These are phyloP conservation scores for Aegilops sharonensis DNA, from an alignment of 176 grass and related monocot genomes.

Conservation along the genomic window DNA sequence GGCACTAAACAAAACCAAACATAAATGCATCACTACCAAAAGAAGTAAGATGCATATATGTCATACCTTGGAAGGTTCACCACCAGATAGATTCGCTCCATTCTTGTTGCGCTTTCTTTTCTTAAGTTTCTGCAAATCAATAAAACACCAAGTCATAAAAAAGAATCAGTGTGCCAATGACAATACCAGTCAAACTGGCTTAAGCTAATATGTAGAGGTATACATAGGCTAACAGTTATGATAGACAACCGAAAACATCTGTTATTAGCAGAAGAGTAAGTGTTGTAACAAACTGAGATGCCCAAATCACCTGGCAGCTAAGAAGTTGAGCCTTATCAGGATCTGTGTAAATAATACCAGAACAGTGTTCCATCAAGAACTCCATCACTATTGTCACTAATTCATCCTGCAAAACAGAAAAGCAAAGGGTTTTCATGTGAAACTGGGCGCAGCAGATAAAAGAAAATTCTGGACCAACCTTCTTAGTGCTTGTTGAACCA, in stretches of 20 bases:
- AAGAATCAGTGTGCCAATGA: constrained; percentile 1
- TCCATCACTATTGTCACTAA: constrained; percentile 41
- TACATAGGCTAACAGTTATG: constrained; percentile 9
- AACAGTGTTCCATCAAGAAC: constrained; percentile 32
- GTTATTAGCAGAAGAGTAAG: constrained; percentile 2
- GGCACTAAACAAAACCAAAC: constrained; percentile 12
- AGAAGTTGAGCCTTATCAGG: constrained; percentile 36
- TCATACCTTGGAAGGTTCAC: constrained; percentile 40
- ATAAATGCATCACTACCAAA: constrained; percentile 9
- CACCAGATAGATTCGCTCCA: constrained; percentile 22
- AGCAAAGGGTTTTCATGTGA: background rate
- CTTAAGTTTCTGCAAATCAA: constrained; percentile 30
- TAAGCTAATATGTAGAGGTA: background rate
- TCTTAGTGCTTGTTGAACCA: constrained; percentile 41
- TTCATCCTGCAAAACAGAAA: constrained; percentile 34
- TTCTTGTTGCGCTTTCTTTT: constrained; percentile 41
- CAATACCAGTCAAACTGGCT: background rate
- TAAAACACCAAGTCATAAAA: background rate
- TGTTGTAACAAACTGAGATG: background rate
- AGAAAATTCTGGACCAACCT: constrained; percentile 34
- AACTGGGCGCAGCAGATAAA: constrained; percentile 14
- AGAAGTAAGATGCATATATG: background rate
- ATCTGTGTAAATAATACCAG: constrained; percentile 17
- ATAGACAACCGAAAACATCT: background rate
- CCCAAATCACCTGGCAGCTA: constrained; percentile 8